Percentiles rank a stretch among this genome's conserved stretches.
Evolutionary conservation across 495 filamentous ascomycete species (phyloP).

Genomic region (Astrothelium macrocarpum): DNA sequence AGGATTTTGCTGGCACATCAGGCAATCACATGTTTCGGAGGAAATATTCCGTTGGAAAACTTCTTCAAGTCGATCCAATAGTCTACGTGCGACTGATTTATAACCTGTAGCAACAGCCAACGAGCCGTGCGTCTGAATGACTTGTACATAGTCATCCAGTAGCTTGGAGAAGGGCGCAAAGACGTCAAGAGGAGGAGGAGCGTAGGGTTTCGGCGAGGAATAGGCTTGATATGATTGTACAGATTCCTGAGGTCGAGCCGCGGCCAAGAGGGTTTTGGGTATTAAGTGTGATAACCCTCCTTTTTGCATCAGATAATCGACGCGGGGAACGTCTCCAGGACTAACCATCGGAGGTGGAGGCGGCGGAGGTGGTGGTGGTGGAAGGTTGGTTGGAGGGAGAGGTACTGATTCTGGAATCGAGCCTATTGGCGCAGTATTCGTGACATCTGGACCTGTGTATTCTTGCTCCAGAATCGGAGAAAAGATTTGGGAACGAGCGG

Average conservation of each 20-base stretch:
- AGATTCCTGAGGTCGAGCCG: constrained; percentile 24
- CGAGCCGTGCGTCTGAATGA: constrained; percentile 74
- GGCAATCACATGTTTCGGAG: constrained; percentile 64
- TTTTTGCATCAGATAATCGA: constrained; percentile 83
- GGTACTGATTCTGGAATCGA: background rate
- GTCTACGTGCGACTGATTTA: constrained; percentile 78
- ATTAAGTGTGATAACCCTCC: constrained; percentile 63
- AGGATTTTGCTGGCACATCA: constrained; percentile 54
- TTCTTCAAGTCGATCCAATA: constrained; percentile 86
- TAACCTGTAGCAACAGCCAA: constrained; percentile 95
- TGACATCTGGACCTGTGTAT: constrained; percentile 7
- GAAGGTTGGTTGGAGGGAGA: constrained; percentile 15
- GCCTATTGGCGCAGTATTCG: constrained; percentile 4
- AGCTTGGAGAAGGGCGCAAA: constrained; percentile 73
- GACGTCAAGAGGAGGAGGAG: constrained; percentile 26
- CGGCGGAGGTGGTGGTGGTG: constrained; percentile 62
- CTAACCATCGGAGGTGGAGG: constrained; percentile 69
- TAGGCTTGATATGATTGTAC: constrained; percentile 35
- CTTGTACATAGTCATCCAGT: constrained; percentile 73
- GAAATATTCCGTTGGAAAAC: constrained; percentile 90
- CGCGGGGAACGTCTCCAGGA: constrained; percentile 61
- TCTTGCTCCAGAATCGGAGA: background rate
- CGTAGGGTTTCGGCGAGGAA: constrained; percentile 38
- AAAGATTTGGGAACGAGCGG: constrained; percentile 9
- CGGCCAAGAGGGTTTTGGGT: constrained; percentile 53